Evolutionary conservation across 495 filamentous ascomycete genomes (phyloP).

Genomic region (Hypoxylon lienhwacheense): DNA sequence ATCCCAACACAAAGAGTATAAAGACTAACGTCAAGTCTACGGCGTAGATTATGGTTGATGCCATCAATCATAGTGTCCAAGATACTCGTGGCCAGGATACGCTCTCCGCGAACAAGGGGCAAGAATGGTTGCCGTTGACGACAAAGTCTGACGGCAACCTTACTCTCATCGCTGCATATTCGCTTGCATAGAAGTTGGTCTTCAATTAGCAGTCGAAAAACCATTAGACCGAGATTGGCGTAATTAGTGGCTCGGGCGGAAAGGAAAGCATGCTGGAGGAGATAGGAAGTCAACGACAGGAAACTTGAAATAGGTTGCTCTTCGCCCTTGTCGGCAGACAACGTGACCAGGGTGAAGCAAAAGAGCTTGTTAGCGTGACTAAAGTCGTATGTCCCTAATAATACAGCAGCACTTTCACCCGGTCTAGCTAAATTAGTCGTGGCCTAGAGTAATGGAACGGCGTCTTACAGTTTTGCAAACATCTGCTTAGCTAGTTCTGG

Average conservation of each 20-base stretch:
- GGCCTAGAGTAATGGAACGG: not conserved
- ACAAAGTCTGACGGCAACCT: constrained; percentile 76
- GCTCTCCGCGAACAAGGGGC: constrained; percentile 70
- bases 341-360: constrained; percentile 76
- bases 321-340: constrained; percentile 63
- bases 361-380: constrained; percentile 94
- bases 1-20: constrained; percentile 82
- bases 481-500: constrained; percentile 75
- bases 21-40: constrained; percentile 78
- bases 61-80: constrained; percentile 87
- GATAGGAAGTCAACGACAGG: constrained; percentile 87
- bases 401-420: constrained; percentile 70
- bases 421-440: constrained; percentile 60
- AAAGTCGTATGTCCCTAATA: constrained; percentile 91
- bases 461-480: constrained; percentile 63
- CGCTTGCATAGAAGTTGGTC: constrained; percentile 82
- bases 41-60: constrained; percentile 90
- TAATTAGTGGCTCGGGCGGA: constrained; percentile 77
- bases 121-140: constrained; percentile 87
- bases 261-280: constrained; percentile 89
- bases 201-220: constrained; percentile 84
- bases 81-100: constrained; percentile 70
- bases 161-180: constrained; percentile 79
- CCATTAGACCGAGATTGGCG: constrained; percentile 77
- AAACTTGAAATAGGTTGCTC: constrained; percentile 80